Evolutionary conservation across 257 asterid species (phyloP).

Genomic region (Leptodermis oblonga): DNA sequence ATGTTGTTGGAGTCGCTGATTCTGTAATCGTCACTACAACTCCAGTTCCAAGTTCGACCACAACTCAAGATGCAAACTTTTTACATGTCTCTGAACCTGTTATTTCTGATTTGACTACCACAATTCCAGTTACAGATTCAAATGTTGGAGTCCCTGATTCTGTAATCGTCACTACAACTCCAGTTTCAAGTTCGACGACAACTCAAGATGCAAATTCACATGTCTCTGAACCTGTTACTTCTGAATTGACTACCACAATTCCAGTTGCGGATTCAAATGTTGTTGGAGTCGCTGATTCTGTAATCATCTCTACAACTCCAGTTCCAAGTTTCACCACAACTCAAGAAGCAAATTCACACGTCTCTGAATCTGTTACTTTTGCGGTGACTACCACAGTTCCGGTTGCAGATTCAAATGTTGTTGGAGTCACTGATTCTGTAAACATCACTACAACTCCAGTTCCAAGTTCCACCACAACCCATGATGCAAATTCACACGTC

Average conservation of each 20-base stretch:
- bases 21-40: not conserved
- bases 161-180: not conserved
- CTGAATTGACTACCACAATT: not conserved
- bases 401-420: not conserved
- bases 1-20: not conserved
- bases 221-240: not conserved
- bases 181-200: not conserved
- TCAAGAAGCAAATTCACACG: not conserved
- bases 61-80: not conserved
- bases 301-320: not conserved
- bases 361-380: not conserved
- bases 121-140: not conserved
- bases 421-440: slow-evolving; percentile 14
- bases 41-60: not conserved
- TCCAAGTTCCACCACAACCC: slow-evolving; percentile 9
- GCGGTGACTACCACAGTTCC: not conserved
- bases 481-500: not conserved
- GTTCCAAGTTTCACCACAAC: slow-evolving; percentile 7
- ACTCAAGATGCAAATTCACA: not conserved
- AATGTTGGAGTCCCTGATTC: not conserved
- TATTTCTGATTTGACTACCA: not conserved
- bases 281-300: slow-evolving; percentile 14
- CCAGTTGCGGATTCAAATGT: not conserved
- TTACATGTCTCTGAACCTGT: not conserved
- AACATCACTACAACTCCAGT: not conserved